Base-by-base conservation (phyloP, 2,329 filamentous ascomycete genomes). In the Penicillium sumatraense region DNA sequence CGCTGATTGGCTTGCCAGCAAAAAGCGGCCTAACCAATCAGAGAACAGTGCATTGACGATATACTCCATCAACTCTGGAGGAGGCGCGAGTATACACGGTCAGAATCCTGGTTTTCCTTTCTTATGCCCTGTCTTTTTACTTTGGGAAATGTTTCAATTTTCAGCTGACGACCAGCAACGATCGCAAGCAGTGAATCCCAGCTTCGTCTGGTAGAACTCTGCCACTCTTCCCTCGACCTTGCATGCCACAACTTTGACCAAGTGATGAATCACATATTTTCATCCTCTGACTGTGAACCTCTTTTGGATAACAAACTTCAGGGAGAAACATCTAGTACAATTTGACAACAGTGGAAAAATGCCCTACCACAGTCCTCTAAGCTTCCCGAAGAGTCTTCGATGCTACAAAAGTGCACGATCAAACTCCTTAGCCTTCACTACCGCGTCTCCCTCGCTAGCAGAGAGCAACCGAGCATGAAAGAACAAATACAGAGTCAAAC, bases 341-440 rank as follows among this genome's bases (percentile, higher is more conserved):
- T 33, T 33, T 41, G 51, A 16, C 29, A n/a, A 11, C 53, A 26
- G 11, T 54, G 53, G 47, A 54, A 54, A 36, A 3, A 18, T 7
- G 40, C 53, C 2, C 21, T 54, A 10, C 21, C 51, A 10, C 29
- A 54, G 10, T 9, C 24, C 36, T 54, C 48, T 9, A n/a, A 23
- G 4, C 47, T 51, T 18, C 2, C 31, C 18, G 18, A 27, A n/a
- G 53, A 51, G 20, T 33, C 47, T 20, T 14, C 41, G 2, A 9
- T 16, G 5, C 18, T 54, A 18, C 33, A 33, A 14, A 11, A 16
- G 1, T 51, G 41, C 18, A 51, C 24, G 13, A 23, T 11, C 18
- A 54, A 54, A n/a, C 48, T 54, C 2, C 21, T 54, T 7, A 41
- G 46, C 18, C 40, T 51, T 23, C 51, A 54, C 33, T 54, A 46